Evolutionary conservation across 1,284 basidiomycete species (phyloP), one percentile per base, ranked within the genome.

Genomic region (Malassezia obtusa): DNA sequence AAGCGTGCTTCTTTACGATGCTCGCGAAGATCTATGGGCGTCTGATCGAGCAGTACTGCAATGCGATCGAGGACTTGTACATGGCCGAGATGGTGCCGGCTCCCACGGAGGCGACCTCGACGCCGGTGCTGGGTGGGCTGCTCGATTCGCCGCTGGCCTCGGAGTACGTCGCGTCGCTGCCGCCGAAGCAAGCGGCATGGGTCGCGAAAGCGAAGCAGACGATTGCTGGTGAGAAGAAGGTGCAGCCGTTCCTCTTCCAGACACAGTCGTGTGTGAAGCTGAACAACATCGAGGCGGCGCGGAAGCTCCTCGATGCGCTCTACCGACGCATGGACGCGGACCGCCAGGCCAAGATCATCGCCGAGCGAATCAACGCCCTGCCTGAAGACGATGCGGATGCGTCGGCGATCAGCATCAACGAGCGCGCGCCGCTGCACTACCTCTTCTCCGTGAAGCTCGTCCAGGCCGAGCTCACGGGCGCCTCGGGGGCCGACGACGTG

Each of bases 281-380:
- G 43, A 98, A 99, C 78, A 96, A 98, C 72, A 85, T 98, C 60
- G 90, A 94, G 65, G 85, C 88, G 2, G 90, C 91, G 1, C 82
- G 91, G 11, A 82, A 83, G 53, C 79, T 94, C 49, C 79, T 99
- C 50, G 94, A 99, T 74, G 86, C 85, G 64, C 85, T 98, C 79
- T 98, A 96, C 75, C 83, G 81, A 48, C 85, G 88, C 62, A 84
- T 95, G 78, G 81, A 92, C 55, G 89, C 86, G 0, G 94, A 99
- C 76, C 84, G 84, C 69, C 82, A 92, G 57, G 83, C 86, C 0
- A 82, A 84, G 35, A 78, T 83, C 22, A 65, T 77, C 46, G 30
- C 40, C 66, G 75, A 32, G 64, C 76, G 71, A 77, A 78, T 22
- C n/a, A 33, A 17, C 33, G 77, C 41, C 17, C 57, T 49, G 35